Evolutionary conservation across 2,329 filamentous ascomycete genomes (phyloP).

Genomic region (Ascochyta pisi): DNA sequence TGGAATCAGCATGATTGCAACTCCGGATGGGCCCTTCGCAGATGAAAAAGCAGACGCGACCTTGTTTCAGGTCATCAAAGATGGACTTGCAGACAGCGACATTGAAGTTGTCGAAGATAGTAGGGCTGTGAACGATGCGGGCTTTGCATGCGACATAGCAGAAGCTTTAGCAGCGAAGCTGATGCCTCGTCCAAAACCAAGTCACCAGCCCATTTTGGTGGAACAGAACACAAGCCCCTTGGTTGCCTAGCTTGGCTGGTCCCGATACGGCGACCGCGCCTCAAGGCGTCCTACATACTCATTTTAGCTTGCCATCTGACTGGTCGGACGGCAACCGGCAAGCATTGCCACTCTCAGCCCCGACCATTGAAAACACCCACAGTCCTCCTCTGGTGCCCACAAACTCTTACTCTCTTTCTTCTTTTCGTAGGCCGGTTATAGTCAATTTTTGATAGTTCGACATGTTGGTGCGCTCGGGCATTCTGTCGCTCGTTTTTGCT

Average conservation of each 20-base stretch:
- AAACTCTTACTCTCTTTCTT: background rate
- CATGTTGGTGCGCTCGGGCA: conserved; percentile 26
- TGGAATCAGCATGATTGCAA: conserved; percentile 68
- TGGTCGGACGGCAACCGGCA: conserved; percentile 6
- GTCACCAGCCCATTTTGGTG: background rate
- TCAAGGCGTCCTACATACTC: conserved; percentile 14
- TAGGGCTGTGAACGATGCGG: conserved; percentile 62
- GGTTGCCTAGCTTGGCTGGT: background rate
- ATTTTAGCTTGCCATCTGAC: conserved; percentile 6
- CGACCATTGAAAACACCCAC: background rate
- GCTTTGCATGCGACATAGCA: conserved; percentile 59
- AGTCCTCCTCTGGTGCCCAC: background rate
- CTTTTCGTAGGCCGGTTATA: too few species aligned
- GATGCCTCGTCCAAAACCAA: conserved; percentile 7
- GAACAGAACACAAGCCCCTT: conserved; percentile 6
- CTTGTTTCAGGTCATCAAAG: conserved; percentile 57
- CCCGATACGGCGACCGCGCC: conserved; percentile 1
- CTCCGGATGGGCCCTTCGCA: conserved; percentile 60
- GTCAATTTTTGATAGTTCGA: background rate
- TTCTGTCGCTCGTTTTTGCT: conserved; percentile 28
- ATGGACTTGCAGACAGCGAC: conserved; percentile 56
- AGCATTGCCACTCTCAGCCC: background rate
- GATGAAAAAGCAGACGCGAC: conserved; percentile 57
- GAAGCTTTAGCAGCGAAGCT: conserved; percentile 47
- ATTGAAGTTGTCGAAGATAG: conserved; percentile 60